Percentiles rank a stretch among this genome's conserved stretches.
These are phyloP conservation scores for Venturia carpophila DNA, from an alignment of 2,329 filamentous ascomycete genomes.

Conservation along the genomic window DNA sequence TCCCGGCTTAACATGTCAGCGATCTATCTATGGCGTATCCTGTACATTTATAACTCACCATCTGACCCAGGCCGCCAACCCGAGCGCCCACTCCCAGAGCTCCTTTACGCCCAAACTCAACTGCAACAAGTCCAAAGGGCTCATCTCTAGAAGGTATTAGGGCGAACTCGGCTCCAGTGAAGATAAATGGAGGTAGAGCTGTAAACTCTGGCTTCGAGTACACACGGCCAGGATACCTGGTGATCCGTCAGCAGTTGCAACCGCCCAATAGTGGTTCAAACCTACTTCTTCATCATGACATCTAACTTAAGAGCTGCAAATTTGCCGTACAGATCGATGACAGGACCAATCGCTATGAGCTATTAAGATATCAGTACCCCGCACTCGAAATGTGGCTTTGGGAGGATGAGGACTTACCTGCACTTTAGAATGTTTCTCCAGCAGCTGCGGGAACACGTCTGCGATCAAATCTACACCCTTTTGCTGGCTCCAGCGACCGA, in stretches of 20 bases:
- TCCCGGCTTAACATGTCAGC: conserved; percentile 38
- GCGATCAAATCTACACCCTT: conserved; percentile 63
- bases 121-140: conserved; percentile 60
- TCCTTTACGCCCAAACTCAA: conserved; percentile 61
- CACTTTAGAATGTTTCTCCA: conserved; percentile 52
- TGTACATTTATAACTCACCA: conserved; percentile 30
- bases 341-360: conserved; percentile 55
- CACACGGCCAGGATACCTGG: conserved; percentile 49
- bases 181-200: conserved; percentile 56
- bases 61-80: conserved; percentile 55
- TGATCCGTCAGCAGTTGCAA: not conserved
- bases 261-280: not conserved
- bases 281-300: conserved; percentile 53
- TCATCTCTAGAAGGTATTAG: conserved; percentile 62
- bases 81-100: conserved; percentile 58
- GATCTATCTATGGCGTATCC: not conserved
- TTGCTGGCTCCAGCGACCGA: conserved; percentile 61
- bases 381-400: too few species aligned
- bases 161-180: conserved; percentile 60
- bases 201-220: conserved; percentile 62
- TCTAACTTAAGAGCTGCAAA: conserved; percentile 59
- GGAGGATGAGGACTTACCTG: not conserved
- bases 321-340: conserved; percentile 62
- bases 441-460: conserved; percentile 55
- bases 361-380: conserved; percentile 30